Base-by-base conservation (phyloP, 805 yeast genomes). In the Metschnikowia bowlesiae region DNA sequence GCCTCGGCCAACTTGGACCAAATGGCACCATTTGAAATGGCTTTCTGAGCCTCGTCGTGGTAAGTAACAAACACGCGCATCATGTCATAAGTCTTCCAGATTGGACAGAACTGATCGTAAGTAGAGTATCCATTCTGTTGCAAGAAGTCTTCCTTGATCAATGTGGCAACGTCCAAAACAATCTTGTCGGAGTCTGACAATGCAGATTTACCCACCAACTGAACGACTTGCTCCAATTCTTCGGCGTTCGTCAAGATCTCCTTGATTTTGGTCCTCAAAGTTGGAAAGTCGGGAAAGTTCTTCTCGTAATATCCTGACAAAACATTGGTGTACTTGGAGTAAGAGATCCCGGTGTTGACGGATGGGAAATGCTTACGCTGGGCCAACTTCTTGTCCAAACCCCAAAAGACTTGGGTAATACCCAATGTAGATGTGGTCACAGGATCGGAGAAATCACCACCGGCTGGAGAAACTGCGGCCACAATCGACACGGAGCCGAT, bases 361-460 rank as follows among this genome's bases (percentile, higher is more conserved):
- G 98, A 92, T 62, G 99, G 99, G 89, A 94, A 94, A 78, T 94
- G 99, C 77, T 94, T 94, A 81, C 99, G 91, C 80, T 94, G 99
- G 26, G 99, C 99, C 66, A 94, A 82, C 74, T 92, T 94, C 76
- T 94, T 94, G 76, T 94, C 99, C 73, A 94, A 82, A 75, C 99
- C 99, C 99, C 99, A 94, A 78, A 94, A 94, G 47, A 94, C 99
- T 78, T 94, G 99, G n/a, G 99, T 94, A 62, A 94, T 94, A 87
- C 97, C 98, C 66, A 94, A 82, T 34, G 99, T 94, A 7, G 99
- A 83, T 18, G 98, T 92, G 29, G 99, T 94, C 61, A 94, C 99
- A 41, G 99, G 99, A 76, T 94, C 99, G 28, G 98, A 92, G 85
- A 94, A 92, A 79, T 94, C 99, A 85, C 99, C 99, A 84, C 99